Base-by-base conservation (phyloP, 352 stramenopile species). In the Sclerospora graminicola region DNA sequence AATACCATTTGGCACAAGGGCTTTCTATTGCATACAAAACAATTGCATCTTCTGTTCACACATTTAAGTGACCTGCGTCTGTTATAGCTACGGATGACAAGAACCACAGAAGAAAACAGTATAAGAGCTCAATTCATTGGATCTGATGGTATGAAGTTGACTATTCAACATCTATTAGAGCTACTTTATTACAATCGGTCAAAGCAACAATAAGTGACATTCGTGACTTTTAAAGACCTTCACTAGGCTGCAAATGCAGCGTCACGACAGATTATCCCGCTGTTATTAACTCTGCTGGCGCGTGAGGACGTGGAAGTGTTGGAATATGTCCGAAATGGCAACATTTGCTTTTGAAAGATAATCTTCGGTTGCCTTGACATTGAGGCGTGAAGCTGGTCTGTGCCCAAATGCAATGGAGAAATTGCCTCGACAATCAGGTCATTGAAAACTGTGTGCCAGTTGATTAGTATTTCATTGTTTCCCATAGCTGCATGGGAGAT, bases 381-480 rank as follows among this genome's bases (percentile, higher is more conserved):
- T 46, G 11, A 52, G 57, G 1, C 53, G 48, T 0, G 54, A 56
- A 8, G 40, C 39, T 32, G 53, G 45, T 20, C 27, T 47, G 46
- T 63, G 55, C 6, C 48, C 36, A 9, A 60, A 44, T 11, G 48
- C 57, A 45, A 60, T 38, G 15, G 46, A 60, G 29, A 63, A 57
- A 7, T 64, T 54, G 46, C 43, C 44, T 68, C 50, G 8, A 50
- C 42, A 35, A 82, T 69, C 8, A 68, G 70, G 44, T 85, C 73
- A 28, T 79, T 68, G 36, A 87, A 87, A 87, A 76, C 11, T 84
- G 52, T 34, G 66, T 85, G 10, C 78, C 78, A 0, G 72, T 84
- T 7, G 42, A 46, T 14, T 52, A 45, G 41, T 70, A 84, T 33
- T 78, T 76, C 31, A 57, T 45, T 4, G 69, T 57, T 0, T 80